Percentiles rank a stretch among this genome's conserved stretches.
Evolutionary conservation across 108 stramenopile genomes (phyloP).

Genomic region (Skeletonema grethae): DNA sequence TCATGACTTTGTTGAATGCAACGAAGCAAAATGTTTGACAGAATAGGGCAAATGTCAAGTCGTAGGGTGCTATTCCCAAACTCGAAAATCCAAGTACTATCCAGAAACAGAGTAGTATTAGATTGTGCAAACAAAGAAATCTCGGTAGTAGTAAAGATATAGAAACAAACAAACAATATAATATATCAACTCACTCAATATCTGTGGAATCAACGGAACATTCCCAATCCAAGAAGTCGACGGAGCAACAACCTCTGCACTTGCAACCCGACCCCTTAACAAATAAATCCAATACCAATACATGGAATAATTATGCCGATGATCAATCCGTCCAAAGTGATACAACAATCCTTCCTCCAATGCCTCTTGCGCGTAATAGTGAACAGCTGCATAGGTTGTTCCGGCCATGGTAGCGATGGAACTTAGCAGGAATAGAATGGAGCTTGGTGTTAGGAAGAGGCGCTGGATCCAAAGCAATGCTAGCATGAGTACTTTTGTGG

Average conservation of each 20-base stretch:
- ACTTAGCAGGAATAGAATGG: constrained; percentile 67
- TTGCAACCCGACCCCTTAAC: constrained; percentile 41
- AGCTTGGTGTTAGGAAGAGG: constrained; percentile 44
- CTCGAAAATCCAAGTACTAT: constrained; percentile 69
- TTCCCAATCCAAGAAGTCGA: constrained; percentile 2
- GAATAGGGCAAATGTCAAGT: constrained; percentile 80
- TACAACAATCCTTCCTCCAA: constrained; percentile 90
- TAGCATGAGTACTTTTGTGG: constrained; percentile 19
- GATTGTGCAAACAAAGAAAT: no score
- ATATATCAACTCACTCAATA: constrained; percentile 27
- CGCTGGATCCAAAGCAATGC: constrained; percentile 35
- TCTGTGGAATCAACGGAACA: constrained; percentile 12
- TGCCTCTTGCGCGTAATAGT: constrained; percentile 74
- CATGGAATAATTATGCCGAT: constrained; percentile 90
- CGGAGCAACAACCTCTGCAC: constrained; percentile 2
- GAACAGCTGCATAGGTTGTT: constrained; percentile 63
- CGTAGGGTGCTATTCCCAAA: constrained; percentile 68
- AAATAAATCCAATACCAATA: constrained; percentile 95
- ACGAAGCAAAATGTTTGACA: constrained; percentile 96
- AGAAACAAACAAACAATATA: background rate
- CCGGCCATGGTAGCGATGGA: constrained; percentile 57
- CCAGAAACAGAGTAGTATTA: no score
- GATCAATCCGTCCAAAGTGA: constrained; percentile 95
- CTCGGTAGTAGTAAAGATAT: no score
- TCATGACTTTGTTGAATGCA: constrained; percentile 98